Evolutionary conservation across 2,329 filamentous ascomycete genomes (phyloP), one percentile per base, ranked within the genome.

Genomic region (Monosporascus sp.): DNA sequence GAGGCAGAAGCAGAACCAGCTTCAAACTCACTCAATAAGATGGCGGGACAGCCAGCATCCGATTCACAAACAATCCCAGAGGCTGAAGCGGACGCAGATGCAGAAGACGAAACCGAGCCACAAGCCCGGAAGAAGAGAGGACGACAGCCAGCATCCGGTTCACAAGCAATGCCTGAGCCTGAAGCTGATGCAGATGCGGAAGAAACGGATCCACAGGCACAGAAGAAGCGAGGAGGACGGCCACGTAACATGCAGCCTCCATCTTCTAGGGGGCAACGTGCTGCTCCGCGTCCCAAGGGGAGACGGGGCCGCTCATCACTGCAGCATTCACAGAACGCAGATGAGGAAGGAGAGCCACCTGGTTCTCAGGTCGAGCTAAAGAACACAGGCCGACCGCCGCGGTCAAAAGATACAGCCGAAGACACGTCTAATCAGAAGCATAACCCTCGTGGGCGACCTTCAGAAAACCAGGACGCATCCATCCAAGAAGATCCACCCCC

Each of bases 151-250:
- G 31, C 51, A 9, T 6, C 43, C 43, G 24, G 22, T 45, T 20
- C 43, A 5, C 43, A 45, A 45, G 43, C 25, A 17, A 17, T 14
- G 20, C 25, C 22, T 22, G 48, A 55, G 47, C 47, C 18, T 15
- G 37, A 51, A 7, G 31, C 27, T 3, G 48, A 56, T 8, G 51
- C 14, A 35, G 47, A 55, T 18, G 43, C 46, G 20, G 54, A 58
- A 27, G 55, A 61, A 52, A n/a, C 54, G 1, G 43, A 18, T 20
- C 35, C 48, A 35, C 51, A 61, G 50, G 50, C 51, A 4, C 58
- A 58, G 50, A 57, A 55, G 37, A 63, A 61, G 51, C 64, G 58
- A 39, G 59, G 57, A n/a, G 61, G 61, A 6, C 62, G 65, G 24
- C 68, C 70, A 15, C 49, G 65, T 4, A 57, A 56, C 15, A 51